Evolutionary conservation across 1,284 basidiomycete genomes (phyloP).

Genomic region (Tilletia walkeri): DNA sequence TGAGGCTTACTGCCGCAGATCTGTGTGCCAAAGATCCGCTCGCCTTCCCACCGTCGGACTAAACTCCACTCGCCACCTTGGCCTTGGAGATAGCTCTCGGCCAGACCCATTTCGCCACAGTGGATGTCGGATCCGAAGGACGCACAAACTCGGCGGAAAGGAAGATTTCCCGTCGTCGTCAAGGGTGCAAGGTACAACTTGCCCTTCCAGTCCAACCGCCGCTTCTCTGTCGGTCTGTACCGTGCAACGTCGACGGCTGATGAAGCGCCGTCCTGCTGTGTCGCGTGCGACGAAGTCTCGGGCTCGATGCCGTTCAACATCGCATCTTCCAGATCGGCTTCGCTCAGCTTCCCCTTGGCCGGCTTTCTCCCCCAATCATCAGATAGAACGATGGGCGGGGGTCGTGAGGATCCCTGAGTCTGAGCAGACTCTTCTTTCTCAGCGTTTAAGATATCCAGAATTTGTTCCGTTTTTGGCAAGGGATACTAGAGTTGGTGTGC

Average conservation of each 20-base stretch:
- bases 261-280: conserved; percentile 24
- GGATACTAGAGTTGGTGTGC: conserved; percentile 30
- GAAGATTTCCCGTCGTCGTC: conserved; percentile 92
- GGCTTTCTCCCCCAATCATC: not conserved
- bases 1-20: conserved; percentile 61
- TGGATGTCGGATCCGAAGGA: conserved; percentile 89
- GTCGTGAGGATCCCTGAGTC: not conserved
- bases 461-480: conserved; percentile 36
- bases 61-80: conserved; percentile 51
- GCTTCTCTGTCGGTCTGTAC: conserved; percentile 76
- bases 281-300: conserved; percentile 6
- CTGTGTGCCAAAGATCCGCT: conserved; percentile 87
- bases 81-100: conserved; percentile 45
- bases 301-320: conserved; percentile 25
- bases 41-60: conserved; percentile 68
- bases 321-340: conserved; percentile 40
- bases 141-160: conserved; percentile 85
- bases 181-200: conserved; percentile 91
- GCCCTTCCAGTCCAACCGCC: conserved; percentile 74
- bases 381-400: not conserved
- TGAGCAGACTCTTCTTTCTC: conserved; percentile 28
- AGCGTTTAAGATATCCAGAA: conserved; percentile 28
- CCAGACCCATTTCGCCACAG: conserved; percentile 76
- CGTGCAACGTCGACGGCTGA: conserved; percentile 60
- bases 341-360: conserved; percentile 26